Evolutionary conservation across 345 rosid genomes (phyloP).

Genomic region (Pelargonium nanum): DNA sequence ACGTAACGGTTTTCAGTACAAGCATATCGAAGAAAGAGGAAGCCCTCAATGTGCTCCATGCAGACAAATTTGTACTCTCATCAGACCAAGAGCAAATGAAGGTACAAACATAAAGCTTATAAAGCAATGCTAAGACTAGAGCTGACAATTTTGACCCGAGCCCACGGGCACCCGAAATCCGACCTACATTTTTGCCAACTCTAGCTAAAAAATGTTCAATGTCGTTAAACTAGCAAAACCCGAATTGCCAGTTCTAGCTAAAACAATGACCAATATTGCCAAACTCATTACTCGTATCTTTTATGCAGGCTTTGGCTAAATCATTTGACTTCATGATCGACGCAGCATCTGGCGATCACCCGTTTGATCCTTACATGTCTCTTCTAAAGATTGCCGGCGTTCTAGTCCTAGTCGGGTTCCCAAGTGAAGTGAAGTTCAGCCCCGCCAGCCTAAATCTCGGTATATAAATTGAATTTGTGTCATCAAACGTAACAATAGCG

Average conservation of each 20-base stretch:
- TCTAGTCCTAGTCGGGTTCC: constrained; percentile 24
- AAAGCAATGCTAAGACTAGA: too few species aligned
- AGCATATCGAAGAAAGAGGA: constrained; percentile 72
- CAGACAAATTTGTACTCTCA: constrained; percentile 53
- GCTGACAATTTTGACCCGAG: too few species aligned
- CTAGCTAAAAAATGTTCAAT: too few species aligned
- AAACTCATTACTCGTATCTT: neutral
- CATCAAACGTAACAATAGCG: neutral
- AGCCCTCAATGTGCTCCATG: constrained; percentile 59
- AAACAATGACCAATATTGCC: neutral
- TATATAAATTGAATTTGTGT: neutral
- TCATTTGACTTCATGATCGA: constrained; percentile 68
- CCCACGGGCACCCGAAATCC: too few species aligned
- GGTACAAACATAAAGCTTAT: constrained; percentile 23
- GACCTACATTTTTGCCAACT: too few species aligned
- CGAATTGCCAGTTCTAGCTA: too few species aligned
- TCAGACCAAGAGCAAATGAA: constrained; percentile 70
- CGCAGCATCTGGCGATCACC: constrained; percentile 77
- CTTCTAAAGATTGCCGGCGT: constrained; percentile 30
- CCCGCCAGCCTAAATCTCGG: constrained; percentile 21
- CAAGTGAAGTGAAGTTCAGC: constrained; percentile 23
- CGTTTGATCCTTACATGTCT: constrained; percentile 61
- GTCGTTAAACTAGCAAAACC: too few species aligned
- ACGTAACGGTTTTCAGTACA: constrained; percentile 76
- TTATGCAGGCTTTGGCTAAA: constrained; percentile 37